Evolutionary conservation across 2,329 filamentous ascomycete genomes (phyloP).

Genomic region (Zalaria sp.): DNA sequence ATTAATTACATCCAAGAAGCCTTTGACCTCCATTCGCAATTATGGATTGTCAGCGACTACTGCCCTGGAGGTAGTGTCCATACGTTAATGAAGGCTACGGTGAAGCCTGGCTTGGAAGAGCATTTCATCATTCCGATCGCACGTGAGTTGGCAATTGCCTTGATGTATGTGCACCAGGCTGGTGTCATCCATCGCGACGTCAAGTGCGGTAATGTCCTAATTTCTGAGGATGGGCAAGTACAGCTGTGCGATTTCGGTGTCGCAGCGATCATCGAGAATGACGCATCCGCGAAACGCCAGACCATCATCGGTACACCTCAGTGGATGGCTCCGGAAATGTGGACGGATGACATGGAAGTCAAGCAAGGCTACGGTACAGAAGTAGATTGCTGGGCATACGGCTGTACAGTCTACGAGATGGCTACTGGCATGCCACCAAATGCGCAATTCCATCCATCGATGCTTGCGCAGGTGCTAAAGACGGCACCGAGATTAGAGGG

Average conservation of each 20-base stretch:
- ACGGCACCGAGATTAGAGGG: constrained; percentile 57
- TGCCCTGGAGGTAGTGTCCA: constrained; percentile 71
- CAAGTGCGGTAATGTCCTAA: constrained; percentile 63
- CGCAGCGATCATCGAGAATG: constrained; percentile 61
- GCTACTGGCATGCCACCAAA: constrained; percentile 65
- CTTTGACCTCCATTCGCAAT: constrained; percentile 59
- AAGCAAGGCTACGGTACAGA: constrained; percentile 30
- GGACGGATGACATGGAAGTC: constrained; percentile 18
- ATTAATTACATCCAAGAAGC: constrained; percentile 74
- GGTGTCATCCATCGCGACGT: constrained; percentile 52
- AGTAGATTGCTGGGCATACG: constrained; percentile 72
- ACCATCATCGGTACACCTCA: constrained; percentile 73
- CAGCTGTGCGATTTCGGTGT: constrained; percentile 80
- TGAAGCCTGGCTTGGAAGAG: constrained; percentile 34
- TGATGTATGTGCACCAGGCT: constrained; percentile 50
- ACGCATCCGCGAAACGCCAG: constrained; percentile 55
- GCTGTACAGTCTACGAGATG: constrained; percentile 68
- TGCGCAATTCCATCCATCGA: constrained; percentile 38
- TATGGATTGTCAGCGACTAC: constrained; percentile 84
- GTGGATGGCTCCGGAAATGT: constrained; percentile 74
- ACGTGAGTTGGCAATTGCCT: constrained; percentile 45
- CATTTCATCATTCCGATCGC: constrained; percentile 50
- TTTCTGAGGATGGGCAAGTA: constrained; percentile 62
- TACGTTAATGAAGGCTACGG: constrained; percentile 41
- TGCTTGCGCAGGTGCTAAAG: constrained; percentile 43